Conservation (phyloP, 176 grass and related monocot species). For the Microstegium vimineum region DNA sequence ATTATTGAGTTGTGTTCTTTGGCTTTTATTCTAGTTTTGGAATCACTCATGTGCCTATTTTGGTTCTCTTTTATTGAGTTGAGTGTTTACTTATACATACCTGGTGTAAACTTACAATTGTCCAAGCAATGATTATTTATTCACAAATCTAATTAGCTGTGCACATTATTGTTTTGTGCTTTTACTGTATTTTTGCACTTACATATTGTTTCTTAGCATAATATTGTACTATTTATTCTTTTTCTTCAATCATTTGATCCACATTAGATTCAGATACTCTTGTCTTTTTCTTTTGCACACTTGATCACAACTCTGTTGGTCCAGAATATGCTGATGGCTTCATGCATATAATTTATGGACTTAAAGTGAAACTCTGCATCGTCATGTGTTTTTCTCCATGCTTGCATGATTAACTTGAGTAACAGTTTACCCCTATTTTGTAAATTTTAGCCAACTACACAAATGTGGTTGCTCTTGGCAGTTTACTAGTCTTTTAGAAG, state of each 20-base stretch:
- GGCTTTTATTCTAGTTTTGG: not conserved
- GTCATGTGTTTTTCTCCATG: not conserved
- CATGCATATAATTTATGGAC: not conserved
- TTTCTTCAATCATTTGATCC: not conserved
- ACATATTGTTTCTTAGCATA: not conserved
- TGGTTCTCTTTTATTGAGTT: not conserved
- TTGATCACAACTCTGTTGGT: not conserved
- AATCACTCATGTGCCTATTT: not conserved
- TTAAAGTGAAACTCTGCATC: not conserved
- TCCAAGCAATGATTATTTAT: not conserved
- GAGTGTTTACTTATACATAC: not conserved
- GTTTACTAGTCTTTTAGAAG: not conserved
- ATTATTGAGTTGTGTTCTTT: not conserved
- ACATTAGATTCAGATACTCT: not conserved
- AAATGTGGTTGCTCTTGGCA: not conserved
- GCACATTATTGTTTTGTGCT: not conserved
- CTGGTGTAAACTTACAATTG: not conserved
- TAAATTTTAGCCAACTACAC: not conserved
- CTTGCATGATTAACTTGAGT: not conserved
- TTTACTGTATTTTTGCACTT: not conserved
- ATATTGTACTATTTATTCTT: not conserved
- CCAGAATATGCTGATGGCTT: not conserved
- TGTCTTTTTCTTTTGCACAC: not conserved
- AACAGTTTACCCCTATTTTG: not conserved
- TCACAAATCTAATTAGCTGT: not conserved